These are phyloP conservation scores for Gloeopeniophorella convolvens DNA, from an alignment of 768 basidiomycete species.

Conservation along the genomic window DNA sequence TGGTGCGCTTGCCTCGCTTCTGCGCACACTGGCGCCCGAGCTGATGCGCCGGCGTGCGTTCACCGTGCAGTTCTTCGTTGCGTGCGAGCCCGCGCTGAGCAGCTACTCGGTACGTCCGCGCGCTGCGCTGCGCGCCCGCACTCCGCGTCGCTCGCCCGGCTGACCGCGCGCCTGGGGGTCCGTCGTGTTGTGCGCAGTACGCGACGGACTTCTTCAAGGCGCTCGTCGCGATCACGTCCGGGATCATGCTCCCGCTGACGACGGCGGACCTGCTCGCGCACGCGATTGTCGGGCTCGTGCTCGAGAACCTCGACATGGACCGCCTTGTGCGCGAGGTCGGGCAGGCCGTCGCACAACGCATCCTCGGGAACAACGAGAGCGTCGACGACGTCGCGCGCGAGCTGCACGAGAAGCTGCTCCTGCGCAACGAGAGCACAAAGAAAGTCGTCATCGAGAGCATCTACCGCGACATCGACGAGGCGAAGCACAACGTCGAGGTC, in stretches of 20 bases:
- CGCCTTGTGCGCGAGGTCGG: constrained; percentile 92
- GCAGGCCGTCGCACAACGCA: constrained; percentile 84
- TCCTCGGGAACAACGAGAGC: constrained; percentile 88
- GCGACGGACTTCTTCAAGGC: constrained; percentile 95
- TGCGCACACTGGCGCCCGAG: no score
- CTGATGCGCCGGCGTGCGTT: no score
- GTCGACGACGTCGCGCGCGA: constrained; percentile 96
- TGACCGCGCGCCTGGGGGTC: no score
- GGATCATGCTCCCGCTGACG: constrained; percentile 92
- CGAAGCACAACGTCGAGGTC: constrained; percentile 81
- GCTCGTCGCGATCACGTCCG: constrained; percentile 87
- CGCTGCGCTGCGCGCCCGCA: not conserved
- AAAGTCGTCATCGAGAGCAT: constrained; percentile 95
- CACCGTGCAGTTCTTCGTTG: constrained; percentile 86
- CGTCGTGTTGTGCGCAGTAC: constrained; percentile 60
- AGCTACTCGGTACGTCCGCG: constrained; percentile 68
- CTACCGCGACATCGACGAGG: constrained; percentile 86
- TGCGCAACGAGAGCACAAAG: constrained; percentile 95
- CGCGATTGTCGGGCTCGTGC: constrained; percentile 92
- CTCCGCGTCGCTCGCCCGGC: not conserved
- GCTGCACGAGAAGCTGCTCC: constrained; percentile 81
- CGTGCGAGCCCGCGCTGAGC: constrained; percentile 93
- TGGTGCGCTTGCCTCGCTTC: constrained; percentile 47
- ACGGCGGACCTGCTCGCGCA: constrained; percentile 92
- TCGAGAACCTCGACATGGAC: constrained; percentile 99